These are phyloP conservation scores for Cyberlindnera mrakii DNA, from an alignment of 805 yeast genomes.

Conservation along the genomic window DNA sequence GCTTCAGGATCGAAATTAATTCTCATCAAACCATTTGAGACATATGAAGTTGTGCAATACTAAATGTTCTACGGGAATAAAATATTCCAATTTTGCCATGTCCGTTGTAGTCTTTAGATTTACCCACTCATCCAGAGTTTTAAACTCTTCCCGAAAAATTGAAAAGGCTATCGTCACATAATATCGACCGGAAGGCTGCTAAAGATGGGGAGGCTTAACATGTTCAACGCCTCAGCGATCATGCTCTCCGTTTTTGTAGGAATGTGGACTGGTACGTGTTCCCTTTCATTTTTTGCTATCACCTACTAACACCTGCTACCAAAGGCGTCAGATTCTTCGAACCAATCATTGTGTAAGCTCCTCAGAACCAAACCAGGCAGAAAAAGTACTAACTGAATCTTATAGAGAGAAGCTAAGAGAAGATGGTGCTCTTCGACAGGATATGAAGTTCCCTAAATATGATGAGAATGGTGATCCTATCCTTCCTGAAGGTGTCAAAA, in stretches of 20 bases:
- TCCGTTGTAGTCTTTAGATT: no score
- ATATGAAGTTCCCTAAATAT: slow-evolving; percentile 49
- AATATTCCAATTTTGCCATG: no score
- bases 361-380: background rate
- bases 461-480: slow-evolving; percentile 37
- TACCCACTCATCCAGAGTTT: no score
- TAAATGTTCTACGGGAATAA: background rate
- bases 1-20: slow-evolving; percentile 19
- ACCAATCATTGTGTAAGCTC: slow-evolving; percentile 60
- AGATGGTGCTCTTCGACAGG: slow-evolving; percentile 60
- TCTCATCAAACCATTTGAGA: slow-evolving; percentile 21
- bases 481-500: slow-evolving; percentile 18
- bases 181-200: background rate
- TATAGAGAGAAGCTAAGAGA: slow-evolving; percentile 53
- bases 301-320: background rate
- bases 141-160: no score
- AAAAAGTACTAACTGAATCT: slow-evolving; percentile 3
- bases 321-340: slow-evolving; percentile 62
- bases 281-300: background rate
- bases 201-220: slow-evolving; percentile 22
- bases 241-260: slow-evolving; percentile 30
- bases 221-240: slow-evolving; percentile 23
- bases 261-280: slow-evolving; percentile 35
- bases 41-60: slow-evolving; percentile 21
- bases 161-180: background rate